Evolutionary conservation across 768 basidiomycete genomes (phyloP).

Genomic region (Phylloporus arenicola): DNA sequence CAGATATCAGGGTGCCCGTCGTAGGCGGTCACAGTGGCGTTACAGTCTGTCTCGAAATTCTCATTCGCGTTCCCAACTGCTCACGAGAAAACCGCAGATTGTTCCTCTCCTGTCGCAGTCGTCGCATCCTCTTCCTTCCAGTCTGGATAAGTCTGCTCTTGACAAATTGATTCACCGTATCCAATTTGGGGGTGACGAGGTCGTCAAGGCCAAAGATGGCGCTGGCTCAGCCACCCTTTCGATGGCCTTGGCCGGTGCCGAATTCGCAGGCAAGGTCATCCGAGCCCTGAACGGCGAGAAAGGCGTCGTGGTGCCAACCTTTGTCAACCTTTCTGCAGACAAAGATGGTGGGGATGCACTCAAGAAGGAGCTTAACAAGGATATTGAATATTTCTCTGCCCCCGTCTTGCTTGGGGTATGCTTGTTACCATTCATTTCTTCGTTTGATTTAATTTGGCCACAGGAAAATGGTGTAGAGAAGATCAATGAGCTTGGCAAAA

Average conservation of each 20-base stretch:
- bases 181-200: slow-evolving; percentile 96
- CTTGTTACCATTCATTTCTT: background rate
- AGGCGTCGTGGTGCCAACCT: slow-evolving; percentile 79
- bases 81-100: slow-evolving; percentile 47
- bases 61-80: background rate
- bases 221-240: slow-evolving; percentile 91
- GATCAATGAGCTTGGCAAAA: slow-evolving; percentile 73
- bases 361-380: slow-evolving; percentile 67
- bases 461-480: slow-evolving; percentile 77
- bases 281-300: slow-evolving; percentile 84
- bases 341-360: slow-evolving; percentile 65
- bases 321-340: slow-evolving; percentile 75
- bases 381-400: slow-evolving; percentile 84
- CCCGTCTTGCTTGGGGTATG: slow-evolving; percentile 83
- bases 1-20: slow-evolving; percentile 75
- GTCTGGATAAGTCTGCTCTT: slow-evolving; percentile 41
- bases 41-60: slow-evolving; percentile 47
- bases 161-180: slow-evolving; percentile 75
- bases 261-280: slow-evolving; percentile 81
- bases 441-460: slow-evolving; percentile 2
- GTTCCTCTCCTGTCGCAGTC: slow-evolving; percentile 92
- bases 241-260: slow-evolving; percentile 93
- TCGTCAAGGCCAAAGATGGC: slow-evolving; percentile 95
- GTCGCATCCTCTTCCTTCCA: slow-evolving; percentile 66
- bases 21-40: slow-evolving; percentile 94